A percentile compares a stretch with the other conserved stretches of the same genome.
Conservation (phyloP, 768 basidiomycete genomes). For the Mycena metata region DNA sequence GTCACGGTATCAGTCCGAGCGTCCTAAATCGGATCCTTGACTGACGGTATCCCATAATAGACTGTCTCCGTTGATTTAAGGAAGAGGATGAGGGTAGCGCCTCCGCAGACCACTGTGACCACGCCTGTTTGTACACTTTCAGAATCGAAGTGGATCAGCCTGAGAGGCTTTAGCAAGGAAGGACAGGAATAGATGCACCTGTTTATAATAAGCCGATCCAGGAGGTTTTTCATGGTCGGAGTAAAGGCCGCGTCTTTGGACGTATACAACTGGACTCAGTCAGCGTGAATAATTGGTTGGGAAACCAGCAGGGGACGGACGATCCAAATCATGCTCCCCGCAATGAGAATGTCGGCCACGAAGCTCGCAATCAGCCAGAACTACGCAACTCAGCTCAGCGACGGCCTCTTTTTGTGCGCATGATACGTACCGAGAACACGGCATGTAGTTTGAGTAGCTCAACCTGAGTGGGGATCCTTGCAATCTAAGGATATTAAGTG, state of each 20-base stretch:
- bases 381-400: slow-evolving; percentile 29
- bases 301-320: slow-evolving; percentile 36
- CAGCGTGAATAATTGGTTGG: slow-evolving; percentile 9
- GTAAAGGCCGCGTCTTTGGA: slow-evolving; percentile 3
- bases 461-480: slow-evolving; percentile 3
- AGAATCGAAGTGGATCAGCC: slow-evolving; percentile 11
- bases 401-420: slow-evolving; percentile 4
- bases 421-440: slow-evolving; percentile 4
- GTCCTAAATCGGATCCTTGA: not conserved
- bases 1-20: slow-evolving; percentile 8
- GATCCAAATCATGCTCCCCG: slow-evolving; percentile 43
- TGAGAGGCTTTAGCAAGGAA: not conserved
- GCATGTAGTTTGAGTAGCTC: slow-evolving; percentile 11
- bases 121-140: slow-evolving; percentile 16
- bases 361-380: slow-evolving; percentile 45
- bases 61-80: slow-evolving; percentile 13
- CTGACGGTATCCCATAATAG: slow-evolving; percentile 13
- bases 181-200: slow-evolving; percentile 2
- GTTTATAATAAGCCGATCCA: slow-evolving; percentile 17
- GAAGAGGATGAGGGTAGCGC: slow-evolving; percentile 13
- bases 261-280: slow-evolving; percentile 14
- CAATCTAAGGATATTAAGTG: slow-evolving; percentile 7
- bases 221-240: slow-evolving; percentile 11
- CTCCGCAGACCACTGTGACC: slow-evolving; percentile 12
- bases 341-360: slow-evolving; percentile 45